These are phyloP conservation scores for Xylaria sp. DNA, from an alignment of 495 filamentous ascomycete genomes.

Conservation along the genomic window DNA sequence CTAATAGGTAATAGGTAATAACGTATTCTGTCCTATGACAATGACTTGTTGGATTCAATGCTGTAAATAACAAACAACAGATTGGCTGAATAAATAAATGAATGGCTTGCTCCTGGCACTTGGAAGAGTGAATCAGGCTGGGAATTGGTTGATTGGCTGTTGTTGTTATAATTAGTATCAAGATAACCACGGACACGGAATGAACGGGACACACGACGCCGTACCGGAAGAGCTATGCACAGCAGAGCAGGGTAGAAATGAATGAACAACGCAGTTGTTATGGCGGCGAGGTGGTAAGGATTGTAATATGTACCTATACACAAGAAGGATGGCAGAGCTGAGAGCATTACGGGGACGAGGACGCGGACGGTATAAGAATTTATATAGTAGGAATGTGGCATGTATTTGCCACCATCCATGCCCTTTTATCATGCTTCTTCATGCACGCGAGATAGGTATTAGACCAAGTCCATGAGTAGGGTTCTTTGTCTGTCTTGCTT, in stretches of 20 bases:
- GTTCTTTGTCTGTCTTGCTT: background rate
- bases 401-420: background rate
- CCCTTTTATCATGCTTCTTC: background rate
- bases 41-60: background rate
- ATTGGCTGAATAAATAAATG: background rate
- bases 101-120: conserved; percentile 6
- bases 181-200: background rate
- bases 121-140: conserved; percentile 8
- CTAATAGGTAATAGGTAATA: background rate
- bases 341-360: background rate
- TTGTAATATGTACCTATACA: background rate
- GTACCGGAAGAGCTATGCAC: background rate
- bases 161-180: background rate
- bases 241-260: conserved; percentile 6
- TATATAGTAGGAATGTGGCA: background rate
- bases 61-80: background rate
- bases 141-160: background rate
- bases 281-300: background rate
- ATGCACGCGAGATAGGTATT: background rate
- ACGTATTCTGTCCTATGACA: background rate
- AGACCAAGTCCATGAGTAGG: background rate
- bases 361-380: background rate
- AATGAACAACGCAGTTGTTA: conserved; percentile 5
- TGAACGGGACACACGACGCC: background rate
- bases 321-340: background rate